phyloP scores from a whole-genome alignment of 257 asterid species.

The Anisodus tanguticus region DNA sequence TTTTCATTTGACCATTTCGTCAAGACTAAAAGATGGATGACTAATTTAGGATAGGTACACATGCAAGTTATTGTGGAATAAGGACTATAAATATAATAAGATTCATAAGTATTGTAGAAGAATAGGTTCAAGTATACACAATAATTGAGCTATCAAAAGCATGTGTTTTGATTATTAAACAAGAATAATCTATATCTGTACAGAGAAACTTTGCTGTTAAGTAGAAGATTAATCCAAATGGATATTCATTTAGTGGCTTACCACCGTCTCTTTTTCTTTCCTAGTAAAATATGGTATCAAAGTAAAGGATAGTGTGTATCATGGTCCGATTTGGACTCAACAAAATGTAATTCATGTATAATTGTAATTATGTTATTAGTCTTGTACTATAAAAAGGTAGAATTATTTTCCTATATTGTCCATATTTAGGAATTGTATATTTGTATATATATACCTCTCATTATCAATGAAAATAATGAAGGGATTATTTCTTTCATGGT shows the following conservation, averaged over 20 bases:
- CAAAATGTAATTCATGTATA: no score
- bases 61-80: neutral
- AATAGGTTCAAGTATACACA: neutral
- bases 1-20: neutral
- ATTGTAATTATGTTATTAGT: no score
- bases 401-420: no score
- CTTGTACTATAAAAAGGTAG: no score
- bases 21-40: neutral
- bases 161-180: neutral
- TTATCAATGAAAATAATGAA: no score
- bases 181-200: slow-evolving; percentile 22
- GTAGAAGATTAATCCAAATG: slow-evolving; percentile 13
- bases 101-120: neutral
- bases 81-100: neutral
- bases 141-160: slow-evolving; percentile 1
- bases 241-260: neutral
- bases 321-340: no score
- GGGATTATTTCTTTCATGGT: no score
- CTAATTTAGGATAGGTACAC: neutral
- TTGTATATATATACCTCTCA: no score
- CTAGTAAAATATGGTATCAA: neutral
- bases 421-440: no score
- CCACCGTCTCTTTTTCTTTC: neutral
- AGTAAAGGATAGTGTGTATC: no score
- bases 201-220: slow-evolving; percentile 19